Evolutionary conservation across 306 rosid genomes (phyloP), one percentile per base, ranked within the genome.

Genomic region (Glycine tomentella): DNA sequence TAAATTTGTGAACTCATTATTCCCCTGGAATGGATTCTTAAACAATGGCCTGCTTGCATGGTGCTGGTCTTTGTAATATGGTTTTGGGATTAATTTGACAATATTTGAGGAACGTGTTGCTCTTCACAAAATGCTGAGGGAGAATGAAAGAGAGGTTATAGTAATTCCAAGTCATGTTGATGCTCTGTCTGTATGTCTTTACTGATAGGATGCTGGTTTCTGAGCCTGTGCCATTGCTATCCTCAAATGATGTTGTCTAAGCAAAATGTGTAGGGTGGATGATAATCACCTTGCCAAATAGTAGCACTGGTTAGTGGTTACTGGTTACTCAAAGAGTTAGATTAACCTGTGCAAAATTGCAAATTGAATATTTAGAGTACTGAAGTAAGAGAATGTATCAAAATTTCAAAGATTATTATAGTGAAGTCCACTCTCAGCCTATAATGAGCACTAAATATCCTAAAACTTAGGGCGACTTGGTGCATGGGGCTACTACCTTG

Each of bases 51-150:
- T 63, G 0, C 53, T 44, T 44, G 53, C 1, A 2, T 36, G 49
- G 17, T 64, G 11, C 49, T 64, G 49, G 72, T 7, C 14, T 42
- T 4, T 38, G 72, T 14, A 64, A 64, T 38, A 34, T 38, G 52
- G 72, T 36, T 77, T 20, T 72, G 15, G 25, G 38, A 11, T 45
- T 71, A 6, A 81, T 73, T 74, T 81, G n/a, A 40, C 80, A 8
- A 14, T 40, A 7, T 72, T 74, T 33, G 31, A 44, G 58, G 68
- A 78, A 55, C 56, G 67, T 52, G 38, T 73, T 15, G 15, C 36
- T 12, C 12, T 64, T 55, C 16, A 34, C 51, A 34, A 15, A 63
- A 63, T 34, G 33, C 15, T 40, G 3, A 63, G 16, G 44, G 44
- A 38, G 44, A 38, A 38, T 4, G 44, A 4, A 36, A 4, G 46